phyloP scores from a whole-genome alignment of 2,329 filamentous ascomycete genomes.

The Talaromyces sp. region DNA sequence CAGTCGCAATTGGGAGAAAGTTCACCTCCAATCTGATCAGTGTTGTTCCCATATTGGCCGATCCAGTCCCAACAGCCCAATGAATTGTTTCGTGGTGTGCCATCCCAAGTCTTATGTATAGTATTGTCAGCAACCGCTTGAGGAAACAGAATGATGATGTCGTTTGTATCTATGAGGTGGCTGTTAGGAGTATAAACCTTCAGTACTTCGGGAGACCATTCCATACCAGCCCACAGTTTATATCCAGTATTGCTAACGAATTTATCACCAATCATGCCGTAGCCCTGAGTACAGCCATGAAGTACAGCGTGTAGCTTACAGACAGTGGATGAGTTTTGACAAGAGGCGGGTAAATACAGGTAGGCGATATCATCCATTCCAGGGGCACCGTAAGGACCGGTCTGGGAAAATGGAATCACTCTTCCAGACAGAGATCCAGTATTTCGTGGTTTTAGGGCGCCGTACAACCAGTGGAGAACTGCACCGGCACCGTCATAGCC shows the following conservation, averaged over 20 bases:
- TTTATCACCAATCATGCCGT: slow-evolving; percentile 13
- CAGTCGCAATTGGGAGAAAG: background rate
- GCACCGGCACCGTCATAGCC: slow-evolving; percentile 23
- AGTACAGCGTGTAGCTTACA: slow-evolving; percentile 21
- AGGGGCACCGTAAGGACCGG: slow-evolving; percentile 15
- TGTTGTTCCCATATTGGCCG: slow-evolving; percentile 19
- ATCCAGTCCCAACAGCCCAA: slow-evolving; percentile 21
- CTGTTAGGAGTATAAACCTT: background rate
- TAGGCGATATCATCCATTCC: slow-evolving; percentile 21
- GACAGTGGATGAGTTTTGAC: slow-evolving; percentile 12
- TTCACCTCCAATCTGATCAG: slow-evolving; percentile 18
- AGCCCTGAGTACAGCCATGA: slow-evolving; percentile 21
- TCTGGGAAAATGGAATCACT: slow-evolving; percentile 20
- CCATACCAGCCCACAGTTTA: slow-evolving; percentile 19
- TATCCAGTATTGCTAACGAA: slow-evolving; percentile 21
- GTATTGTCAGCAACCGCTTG: slow-evolving; percentile 16
- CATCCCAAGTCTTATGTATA: slow-evolving; percentile 16
- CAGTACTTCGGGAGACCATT: background rate
- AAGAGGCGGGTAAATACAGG: slow-evolving; percentile 20
- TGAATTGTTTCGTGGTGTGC: slow-evolving; percentile 15
- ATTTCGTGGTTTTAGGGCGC: slow-evolving; percentile 12
- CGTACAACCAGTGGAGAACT: slow-evolving; percentile 21
- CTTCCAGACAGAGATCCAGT: slow-evolving; percentile 8
- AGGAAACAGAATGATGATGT: slow-evolving; percentile 18
- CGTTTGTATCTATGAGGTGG: slow-evolving; percentile 13